Base-by-base conservation (phyloP, 2,329 filamentous ascomycete species). In the Nothomitra cinnamomea region DNA sequence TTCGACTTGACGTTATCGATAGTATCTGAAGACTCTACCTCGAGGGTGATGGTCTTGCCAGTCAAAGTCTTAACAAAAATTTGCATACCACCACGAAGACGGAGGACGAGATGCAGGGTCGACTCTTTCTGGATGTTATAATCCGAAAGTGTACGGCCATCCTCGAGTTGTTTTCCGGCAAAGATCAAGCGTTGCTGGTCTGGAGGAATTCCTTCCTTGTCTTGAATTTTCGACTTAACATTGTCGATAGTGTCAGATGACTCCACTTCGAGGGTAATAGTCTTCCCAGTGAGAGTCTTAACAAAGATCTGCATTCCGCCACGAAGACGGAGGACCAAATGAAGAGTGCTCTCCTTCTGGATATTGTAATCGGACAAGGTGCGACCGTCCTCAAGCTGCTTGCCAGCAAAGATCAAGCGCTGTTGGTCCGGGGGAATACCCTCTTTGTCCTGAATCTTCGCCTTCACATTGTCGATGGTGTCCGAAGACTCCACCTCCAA, bases 71-170 rank as follows among this genome's bases (percentile, higher is more conserved):
- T 77, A 40, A 76, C 72, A 59, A 75, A 75, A 52, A 75, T 77
- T 57, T 77, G 74, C 73, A 77, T 78, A 68, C 87, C 87, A 74
- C 87, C 86, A 70, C 86, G 86, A 3, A 92, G 85, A 68, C 87
- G 85, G 52, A 94, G 83, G 56, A 92, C 87, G 51, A 92, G 72
- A 64, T 92, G 87, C 1, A 94, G 81, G 1, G 86, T 94, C 0
- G 79, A 85, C 66, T 94, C 87, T 75, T 94, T 94, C 71, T 95
- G 88, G 53, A 95, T 95, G 73, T 94, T 94, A 79, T 95, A 95
- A 68, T 94, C 88, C 57, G 79, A 83, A 0, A 94, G 75, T 25
- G 88, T 94, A 53, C 89, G 87, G 58, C 90, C 89, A 61, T 96
- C 90, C 69, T 96, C 90, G 2, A 95, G 80, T 68, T 95, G 89